These are phyloP conservation scores for Pelargonium fulgidum DNA, from an alignment of 441 rosid genomes.

Conservation along the genomic window DNA sequence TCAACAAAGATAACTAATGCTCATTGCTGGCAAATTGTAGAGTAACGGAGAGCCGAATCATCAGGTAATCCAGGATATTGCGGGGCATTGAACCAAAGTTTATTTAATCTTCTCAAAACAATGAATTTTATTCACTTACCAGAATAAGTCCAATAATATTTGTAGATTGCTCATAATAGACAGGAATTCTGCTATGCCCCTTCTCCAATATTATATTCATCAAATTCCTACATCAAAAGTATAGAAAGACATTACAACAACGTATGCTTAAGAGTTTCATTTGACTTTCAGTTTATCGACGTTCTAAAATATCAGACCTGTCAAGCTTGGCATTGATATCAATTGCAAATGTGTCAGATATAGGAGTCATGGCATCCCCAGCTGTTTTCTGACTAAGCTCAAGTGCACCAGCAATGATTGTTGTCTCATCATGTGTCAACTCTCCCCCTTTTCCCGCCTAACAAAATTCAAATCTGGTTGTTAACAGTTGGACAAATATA, in stretches of 20 bases:
- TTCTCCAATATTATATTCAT: conserved; percentile 76
- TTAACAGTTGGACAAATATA: neutral
- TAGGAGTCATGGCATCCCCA: conserved; percentile 78
- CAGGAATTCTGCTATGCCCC: conserved; percentile 96
- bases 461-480: conserved; percentile 1
- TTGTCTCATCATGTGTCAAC: conserved; percentile 79
- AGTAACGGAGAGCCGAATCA: neutral
- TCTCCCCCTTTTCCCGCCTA: conserved; percentile 98
- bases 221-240: conserved; percentile 45
- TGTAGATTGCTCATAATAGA: conserved; percentile 65
- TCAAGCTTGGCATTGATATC: conserved; percentile 69
- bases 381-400: conserved; percentile 77
- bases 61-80: neutral
- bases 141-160: conserved; percentile 81
- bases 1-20: neutral
- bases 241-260: conserved; percentile 12
- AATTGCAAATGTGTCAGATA: conserved; percentile 64
- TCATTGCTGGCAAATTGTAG: neutral
- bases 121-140: conserved; percentile 29
- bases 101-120: neutral
- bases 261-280: neutral
- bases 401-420: conserved; percentile 91
- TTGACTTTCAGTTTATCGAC: neutral
- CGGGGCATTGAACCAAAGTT: neutral
- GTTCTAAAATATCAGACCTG: conserved; percentile 33